Evolutionary conservation across 2,329 filamentous ascomycete species (phyloP).

Genomic region (Fusarium buharicum): DNA sequence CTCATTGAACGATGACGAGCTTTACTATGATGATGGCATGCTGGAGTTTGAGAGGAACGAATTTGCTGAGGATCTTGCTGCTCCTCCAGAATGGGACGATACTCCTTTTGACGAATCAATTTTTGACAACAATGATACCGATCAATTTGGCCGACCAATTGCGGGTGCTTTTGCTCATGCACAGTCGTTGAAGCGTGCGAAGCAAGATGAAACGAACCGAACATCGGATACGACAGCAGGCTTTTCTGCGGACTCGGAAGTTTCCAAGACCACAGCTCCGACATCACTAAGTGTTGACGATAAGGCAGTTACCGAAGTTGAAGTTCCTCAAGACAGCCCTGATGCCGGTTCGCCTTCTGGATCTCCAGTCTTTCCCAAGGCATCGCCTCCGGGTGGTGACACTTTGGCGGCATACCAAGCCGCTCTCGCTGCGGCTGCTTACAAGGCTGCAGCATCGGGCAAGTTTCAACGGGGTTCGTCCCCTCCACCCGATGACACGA

Average conservation of each 20-base stretch:
- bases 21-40: conserved; percentile 76
- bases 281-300: conserved; percentile 59
- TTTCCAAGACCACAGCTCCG: conserved; percentile 61
- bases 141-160: conserved; percentile 69
- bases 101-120: conserved; percentile 76
- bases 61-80: conserved; percentile 59
- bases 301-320: conserved; percentile 23
- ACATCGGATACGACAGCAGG: conserved; percentile 60
- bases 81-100: conserved; percentile 58
- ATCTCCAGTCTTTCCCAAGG: conserved; percentile 16
- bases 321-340: conserved; percentile 15
- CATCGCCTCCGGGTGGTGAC: conserved; percentile 24
- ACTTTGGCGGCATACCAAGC: conserved; percentile 77
- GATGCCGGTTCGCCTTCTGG: conserved; percentile 17
- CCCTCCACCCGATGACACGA: conserved; percentile 49
- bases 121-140: conserved; percentile 75
- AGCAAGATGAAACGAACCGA: conserved; percentile 50
- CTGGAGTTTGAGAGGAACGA: conserved; percentile 58
- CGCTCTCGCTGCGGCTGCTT: conserved; percentile 83
- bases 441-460: conserved; percentile 78
- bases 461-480: conserved; percentile 74
- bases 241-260: conserved; percentile 57
- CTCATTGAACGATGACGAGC: conserved; percentile 63
- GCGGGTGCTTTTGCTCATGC: conserved; percentile 67
- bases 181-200: conserved; percentile 56